These are phyloP conservation scores for Tulasnella sp. DNA, from an alignment of 768 basidiomycete genomes.

Conservation along the genomic window DNA sequence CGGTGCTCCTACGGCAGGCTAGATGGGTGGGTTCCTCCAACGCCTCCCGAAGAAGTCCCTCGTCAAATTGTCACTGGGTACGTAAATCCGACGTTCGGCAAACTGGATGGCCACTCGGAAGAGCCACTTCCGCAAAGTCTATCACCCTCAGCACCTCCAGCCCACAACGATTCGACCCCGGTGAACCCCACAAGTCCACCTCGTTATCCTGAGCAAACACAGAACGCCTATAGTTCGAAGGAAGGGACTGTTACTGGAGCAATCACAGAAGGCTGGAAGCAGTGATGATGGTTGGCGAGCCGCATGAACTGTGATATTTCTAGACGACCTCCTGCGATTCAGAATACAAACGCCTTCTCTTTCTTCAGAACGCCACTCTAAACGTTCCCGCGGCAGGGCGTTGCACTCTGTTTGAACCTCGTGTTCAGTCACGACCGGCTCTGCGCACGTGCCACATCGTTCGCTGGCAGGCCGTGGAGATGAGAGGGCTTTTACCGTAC, in stretches of 20 bases:
- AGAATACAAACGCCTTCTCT: too few relatives aligned
- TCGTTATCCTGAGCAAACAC: background rate
- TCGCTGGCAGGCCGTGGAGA: too few relatives aligned
- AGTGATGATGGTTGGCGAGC: background rate
- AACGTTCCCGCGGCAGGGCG: too few relatives aligned
- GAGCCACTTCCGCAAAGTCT: background rate
- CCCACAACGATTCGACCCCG: background rate
- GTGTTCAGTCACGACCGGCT: too few relatives aligned
- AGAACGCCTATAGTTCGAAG: background rate
- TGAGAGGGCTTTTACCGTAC: too few relatives aligned
- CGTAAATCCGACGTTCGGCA: background rate
- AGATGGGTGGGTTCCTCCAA: background rate
- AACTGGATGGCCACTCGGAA: background rate
- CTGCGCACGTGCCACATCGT: too few relatives aligned
- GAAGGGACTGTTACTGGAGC: background rate
- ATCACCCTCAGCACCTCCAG: background rate
- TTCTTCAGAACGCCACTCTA: too few relatives aligned
- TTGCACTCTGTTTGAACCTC: too few relatives aligned
- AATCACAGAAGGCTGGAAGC: background rate
- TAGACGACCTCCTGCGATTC: too few relatives aligned
- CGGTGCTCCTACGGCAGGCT: background rate
- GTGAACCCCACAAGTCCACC: background rate
- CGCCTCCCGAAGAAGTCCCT: background rate
- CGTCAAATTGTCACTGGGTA: background rate
- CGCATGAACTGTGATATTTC: too few relatives aligned